phyloP scores from a whole-genome alignment of 2,329 filamentous ascomycete genomes.

The Penicillium sclerotiorum region DNA sequence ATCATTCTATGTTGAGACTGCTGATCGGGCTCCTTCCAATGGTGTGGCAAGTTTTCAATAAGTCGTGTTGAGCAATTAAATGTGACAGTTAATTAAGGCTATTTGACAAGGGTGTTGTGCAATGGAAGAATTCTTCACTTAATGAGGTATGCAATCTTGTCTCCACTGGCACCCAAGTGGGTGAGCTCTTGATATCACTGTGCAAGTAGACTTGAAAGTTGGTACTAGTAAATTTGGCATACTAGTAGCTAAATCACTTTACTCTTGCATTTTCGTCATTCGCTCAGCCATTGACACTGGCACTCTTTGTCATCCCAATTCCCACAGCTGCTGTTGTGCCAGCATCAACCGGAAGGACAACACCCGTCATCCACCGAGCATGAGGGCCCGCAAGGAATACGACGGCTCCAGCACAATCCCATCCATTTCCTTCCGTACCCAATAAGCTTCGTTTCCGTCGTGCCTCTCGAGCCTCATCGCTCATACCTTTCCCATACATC shows the following conservation, averaged over 20 bases:
- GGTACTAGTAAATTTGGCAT: too few relatives aligned
- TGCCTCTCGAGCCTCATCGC: slow-evolving; percentile 51
- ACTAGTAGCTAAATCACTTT: background rate
- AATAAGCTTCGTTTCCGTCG: slow-evolving; percentile 54
- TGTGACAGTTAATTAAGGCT: too few relatives aligned
- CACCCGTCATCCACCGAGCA: slow-evolving; percentile 56
- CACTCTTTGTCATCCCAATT: slow-evolving; percentile 43
- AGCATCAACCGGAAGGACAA: slow-evolving; percentile 53
- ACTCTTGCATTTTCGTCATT: background rate
- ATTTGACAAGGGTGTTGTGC: too few relatives aligned
- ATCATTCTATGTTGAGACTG: slow-evolving; percentile 6
- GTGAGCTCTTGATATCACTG: too few relatives aligned
- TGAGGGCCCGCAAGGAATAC: slow-evolving; percentile 56
- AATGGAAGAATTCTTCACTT: too few relatives aligned
- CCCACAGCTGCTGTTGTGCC: slow-evolving; percentile 48
- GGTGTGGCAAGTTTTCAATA: too few relatives aligned
- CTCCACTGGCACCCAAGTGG: too few relatives aligned
- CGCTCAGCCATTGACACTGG: slow-evolving; percentile 36
- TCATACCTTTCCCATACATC: slow-evolving; percentile 57
- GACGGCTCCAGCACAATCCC: slow-evolving; percentile 57
- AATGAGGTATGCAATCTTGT: too few relatives aligned
- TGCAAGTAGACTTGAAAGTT: too few relatives aligned
- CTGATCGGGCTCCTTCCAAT: background rate
- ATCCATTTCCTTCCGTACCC: slow-evolving; percentile 58
- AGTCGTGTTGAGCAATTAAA: too few relatives aligned